A percentile compares a stretch with the other conserved stretches of the same genome.
These are phyloP conservation scores for Candida stauntonica DNA, from an alignment of 805 yeast genomes.

Conservation along the genomic window DNA sequence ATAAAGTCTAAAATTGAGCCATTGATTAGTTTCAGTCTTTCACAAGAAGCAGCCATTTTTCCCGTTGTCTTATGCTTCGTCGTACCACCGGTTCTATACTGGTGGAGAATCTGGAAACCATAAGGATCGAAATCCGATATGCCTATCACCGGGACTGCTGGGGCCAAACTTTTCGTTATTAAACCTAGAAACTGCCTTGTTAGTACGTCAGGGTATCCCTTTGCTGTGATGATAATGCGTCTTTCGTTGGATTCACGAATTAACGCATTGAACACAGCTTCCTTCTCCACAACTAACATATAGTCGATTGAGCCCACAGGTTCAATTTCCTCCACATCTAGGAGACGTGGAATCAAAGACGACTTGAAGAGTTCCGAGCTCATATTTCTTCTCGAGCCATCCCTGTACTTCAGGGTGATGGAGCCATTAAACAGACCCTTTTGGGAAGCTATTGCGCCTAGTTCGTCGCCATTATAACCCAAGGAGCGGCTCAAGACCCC, in stretches of 20 bases:
- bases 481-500: slow-evolving; percentile 37
- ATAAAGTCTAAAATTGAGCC: slow-evolving; percentile 20
- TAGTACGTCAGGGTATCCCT: slow-evolving; percentile 63
- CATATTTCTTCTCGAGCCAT: slow-evolving; percentile 3
- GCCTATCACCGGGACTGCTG: slow-evolving; percentile 35
- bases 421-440: slow-evolving; percentile 53
- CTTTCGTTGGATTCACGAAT: slow-evolving; percentile 5
- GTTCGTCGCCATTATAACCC: slow-evolving; percentile 32
- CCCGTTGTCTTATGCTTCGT: too few relatives aligned
- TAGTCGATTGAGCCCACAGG: slow-evolving; percentile 16
- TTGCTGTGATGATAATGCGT: slow-evolving; percentile 51
- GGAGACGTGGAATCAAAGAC: slow-evolving; percentile 38
- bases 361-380: slow-evolving; percentile 16
- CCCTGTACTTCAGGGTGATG: slow-evolving; percentile 9
- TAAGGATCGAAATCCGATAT: slow-evolving; percentile 64
- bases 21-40: slow-evolving; percentile 14
- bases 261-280: slow-evolving; percentile 42
- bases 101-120: slow-evolving; percentile 54
- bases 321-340: slow-evolving; percentile 15
- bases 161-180: slow-evolving; percentile 22
- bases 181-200: slow-evolving; percentile 42
- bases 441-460: slow-evolving; percentile 54
- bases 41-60: too few relatives aligned
- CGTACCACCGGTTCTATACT: slow-evolving; percentile 35
- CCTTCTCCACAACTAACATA: slow-evolving; percentile 49